These are phyloP conservation scores for Brassica rapa DNA, from an alignment of 345 rosid genomes.

Conservation along the genomic window DNA sequence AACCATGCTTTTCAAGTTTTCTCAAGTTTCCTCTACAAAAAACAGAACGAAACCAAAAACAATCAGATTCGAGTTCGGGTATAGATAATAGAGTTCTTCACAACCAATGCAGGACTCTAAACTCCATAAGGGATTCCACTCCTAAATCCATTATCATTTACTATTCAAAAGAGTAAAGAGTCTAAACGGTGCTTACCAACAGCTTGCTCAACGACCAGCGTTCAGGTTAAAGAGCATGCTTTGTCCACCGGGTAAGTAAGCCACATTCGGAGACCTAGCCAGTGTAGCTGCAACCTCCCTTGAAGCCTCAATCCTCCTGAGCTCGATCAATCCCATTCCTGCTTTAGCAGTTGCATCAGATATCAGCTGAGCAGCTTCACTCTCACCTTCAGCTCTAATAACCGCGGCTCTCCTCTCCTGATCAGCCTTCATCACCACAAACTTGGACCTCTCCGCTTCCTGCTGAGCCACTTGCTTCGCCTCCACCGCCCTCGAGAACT, in stretches of 20 bases:
- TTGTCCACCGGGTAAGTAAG: conserved; percentile 89
- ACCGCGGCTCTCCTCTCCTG: conserved; percentile 98
- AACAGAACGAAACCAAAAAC: background rate
- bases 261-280: conserved; percentile 82
- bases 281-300: conserved; percentile 89
- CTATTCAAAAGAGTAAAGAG: background rate
- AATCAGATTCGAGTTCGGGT: background rate
- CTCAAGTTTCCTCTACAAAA: background rate
- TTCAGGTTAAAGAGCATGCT: conserved; percentile 77
- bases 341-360: conserved; percentile 83
- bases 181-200: conserved; percentile 23
- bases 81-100: background rate
- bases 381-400: conserved; percentile 97
- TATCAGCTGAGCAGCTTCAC: conserved; percentile 88
- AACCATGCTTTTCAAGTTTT: background rate
- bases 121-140: background rate
- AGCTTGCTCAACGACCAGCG: conserved; percentile 39
- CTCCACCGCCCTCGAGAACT: conserved; percentile 96
- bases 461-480: conserved; percentile 99
- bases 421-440: conserved; percentile 94
- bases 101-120: background rate
- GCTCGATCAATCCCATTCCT: conserved; percentile 90
- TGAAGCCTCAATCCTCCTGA: conserved; percentile 95
- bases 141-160: background rate
- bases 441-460: conserved; percentile 96